These are phyloP conservation scores for Vigna mungo DNA, from an alignment of 306 rosid genomes.

Conservation along the genomic window DNA sequence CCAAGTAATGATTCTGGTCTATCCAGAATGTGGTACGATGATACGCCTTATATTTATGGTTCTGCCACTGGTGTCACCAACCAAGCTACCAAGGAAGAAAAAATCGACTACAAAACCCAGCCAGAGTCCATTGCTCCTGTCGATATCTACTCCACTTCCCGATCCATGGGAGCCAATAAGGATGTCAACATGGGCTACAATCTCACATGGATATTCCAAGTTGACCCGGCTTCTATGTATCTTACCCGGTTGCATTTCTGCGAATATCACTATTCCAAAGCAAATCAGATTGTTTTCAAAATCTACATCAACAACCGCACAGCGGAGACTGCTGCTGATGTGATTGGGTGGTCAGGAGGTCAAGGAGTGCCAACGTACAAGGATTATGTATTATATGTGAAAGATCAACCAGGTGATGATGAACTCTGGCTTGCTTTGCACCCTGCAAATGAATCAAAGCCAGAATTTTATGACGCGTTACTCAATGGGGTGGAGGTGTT, in stretches of 20 bases:
- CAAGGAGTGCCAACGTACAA: constrained; percentile 49
- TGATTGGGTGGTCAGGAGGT: constrained; percentile 52
- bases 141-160: constrained; percentile 47
- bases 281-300: constrained; percentile 51
- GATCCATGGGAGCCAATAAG: constrained; percentile 50
- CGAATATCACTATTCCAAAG: constrained; percentile 38
- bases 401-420: constrained; percentile 26
- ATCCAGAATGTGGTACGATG: constrained; percentile 61
- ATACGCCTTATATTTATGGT: constrained; percentile 53
- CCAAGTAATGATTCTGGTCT: constrained; percentile 54
- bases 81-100: constrained; percentile 29
- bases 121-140: constrained; percentile 54
- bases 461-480: constrained; percentile 51
- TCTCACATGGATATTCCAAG: constrained; percentile 61
- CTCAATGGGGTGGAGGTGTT: constrained; percentile 62
- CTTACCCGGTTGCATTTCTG: constrained; percentile 61
- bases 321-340: constrained; percentile 49
- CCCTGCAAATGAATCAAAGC: constrained; percentile 41
- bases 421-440: constrained; percentile 56
- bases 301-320: constrained; percentile 60
- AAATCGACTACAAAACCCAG: constrained; percentile 42
- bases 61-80: constrained; percentile 49
- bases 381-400: constrained; percentile 48
- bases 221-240: constrained; percentile 58
- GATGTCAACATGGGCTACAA: constrained; percentile 50